phyloP scores from a whole-genome alignment of 2,329 filamentous ascomycete species.

The Alternaria sp. region DNA sequence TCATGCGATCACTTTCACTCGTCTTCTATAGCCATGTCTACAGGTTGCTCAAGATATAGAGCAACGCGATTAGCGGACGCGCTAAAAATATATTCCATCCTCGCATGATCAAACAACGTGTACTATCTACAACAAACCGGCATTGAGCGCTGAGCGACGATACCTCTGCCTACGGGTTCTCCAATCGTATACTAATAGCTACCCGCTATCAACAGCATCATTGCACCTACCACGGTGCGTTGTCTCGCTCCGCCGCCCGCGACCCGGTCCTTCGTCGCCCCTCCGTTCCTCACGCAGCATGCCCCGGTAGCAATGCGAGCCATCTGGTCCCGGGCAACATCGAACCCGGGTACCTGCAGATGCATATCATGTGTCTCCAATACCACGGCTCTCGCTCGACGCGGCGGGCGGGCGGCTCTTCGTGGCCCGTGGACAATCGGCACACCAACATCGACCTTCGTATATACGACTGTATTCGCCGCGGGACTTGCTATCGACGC shows the following conservation, averaged over 20 bases:
- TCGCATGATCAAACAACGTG: background rate
- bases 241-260: constrained; percentile 24
- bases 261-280: constrained; percentile 31
- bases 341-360: constrained; percentile 67
- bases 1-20: too few relatives aligned
- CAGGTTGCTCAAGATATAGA: background rate
- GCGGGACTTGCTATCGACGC: constrained; percentile 71
- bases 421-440: constrained; percentile 62
- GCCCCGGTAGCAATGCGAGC: constrained; percentile 67
- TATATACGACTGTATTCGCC: constrained; percentile 73
- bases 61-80: constrained; percentile 17
- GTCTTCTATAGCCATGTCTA: background rate
- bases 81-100: constrained; percentile 16
- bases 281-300: constrained; percentile 40
- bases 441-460: constrained; percentile 68
- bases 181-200: background rate
- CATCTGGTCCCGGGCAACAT: constrained; percentile 72
- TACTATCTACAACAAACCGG: background rate
- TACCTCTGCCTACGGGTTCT: background rate
- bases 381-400: constrained; percentile 60
- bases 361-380: constrained; percentile 68
- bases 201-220: constrained; percentile 8
- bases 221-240: constrained; percentile 24
- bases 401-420: constrained; percentile 60
- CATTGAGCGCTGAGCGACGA: background rate